Evolutionary conservation across 441 rosid genomes (phyloP), one percentile per base, ranked within the genome.

Genomic region (Populus hybrid): DNA sequence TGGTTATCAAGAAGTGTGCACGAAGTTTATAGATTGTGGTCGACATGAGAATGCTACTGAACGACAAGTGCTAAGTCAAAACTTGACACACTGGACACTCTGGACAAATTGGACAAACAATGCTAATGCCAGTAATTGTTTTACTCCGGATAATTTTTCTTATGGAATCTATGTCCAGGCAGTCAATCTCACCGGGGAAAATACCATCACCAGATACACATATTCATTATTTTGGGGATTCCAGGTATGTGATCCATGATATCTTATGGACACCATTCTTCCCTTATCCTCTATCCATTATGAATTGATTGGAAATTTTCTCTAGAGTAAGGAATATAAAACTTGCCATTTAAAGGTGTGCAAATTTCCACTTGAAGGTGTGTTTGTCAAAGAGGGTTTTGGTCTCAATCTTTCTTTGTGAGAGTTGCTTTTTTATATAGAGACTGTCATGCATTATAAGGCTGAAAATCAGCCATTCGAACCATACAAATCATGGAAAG

Each of bases 171-270:
- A 92, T 50, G 0, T 1, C 4, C 83, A 77, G 73, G 87, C 88
- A 3, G 93, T 91, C 75, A 81, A 78, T 57, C 97, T 95, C 75
- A 90, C 98, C 14, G 70, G 84, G 67, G 4, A 84, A 26, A 86
- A 77, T 67, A 38, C 90, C 46, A 35, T 80, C 82, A 91, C 83
- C 14, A 90, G 94, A 92, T 95, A 92, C 64, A 73, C 86, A 46
- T 95, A 85, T 85, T 90, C 98, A 11, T 81, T 95, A 75, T 95
- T 91, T 80, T 95, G 98, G 99, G 99, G 99, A 69, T 95, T 95
- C 79, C 99, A 91, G 96, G 99, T 93, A 89, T 46, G 20, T 4
- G 57, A 46, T 46, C 57, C 4, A 14, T 46, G 6, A 14, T 46
- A 46, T 46, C 18, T 3, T 46, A 46, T 46, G 4, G 18, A 46